These are phyloP conservation scores for Corchorus capsularis DNA, from an alignment of 345 rosid genomes.

Conservation along the genomic window DNA sequence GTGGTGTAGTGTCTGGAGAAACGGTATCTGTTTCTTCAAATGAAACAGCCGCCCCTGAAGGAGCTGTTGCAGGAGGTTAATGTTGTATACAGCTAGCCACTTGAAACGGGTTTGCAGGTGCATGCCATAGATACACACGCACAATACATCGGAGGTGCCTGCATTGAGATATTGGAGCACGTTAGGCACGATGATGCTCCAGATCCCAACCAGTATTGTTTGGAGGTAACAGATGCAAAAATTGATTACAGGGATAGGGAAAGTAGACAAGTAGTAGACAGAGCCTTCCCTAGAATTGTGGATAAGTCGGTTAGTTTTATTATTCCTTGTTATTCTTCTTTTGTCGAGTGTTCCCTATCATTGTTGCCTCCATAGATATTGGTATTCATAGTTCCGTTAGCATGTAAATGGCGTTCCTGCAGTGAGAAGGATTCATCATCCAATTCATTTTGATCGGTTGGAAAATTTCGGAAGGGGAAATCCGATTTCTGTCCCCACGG, in stretches of 20 bases:
- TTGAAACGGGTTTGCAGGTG: constrained; percentile 25
- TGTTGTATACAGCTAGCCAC: neutral
- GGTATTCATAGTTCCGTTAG: constrained; percentile 19
- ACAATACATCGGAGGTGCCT: constrained; percentile 15
- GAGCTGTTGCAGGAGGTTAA: constrained; percentile 36
- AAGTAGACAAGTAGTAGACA: neutral
- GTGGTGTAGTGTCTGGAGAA: constrained; percentile 38
- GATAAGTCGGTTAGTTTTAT: constrained; percentile 3
- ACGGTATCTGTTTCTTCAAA: constrained; percentile 38
- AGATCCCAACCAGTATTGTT: constrained; percentile 6
- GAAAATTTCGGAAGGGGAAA: neutral
- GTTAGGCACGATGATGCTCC: constrained; percentile 3
- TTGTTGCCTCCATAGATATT: constrained; percentile 1
- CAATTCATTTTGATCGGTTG: neutral
- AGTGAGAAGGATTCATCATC: neutral
- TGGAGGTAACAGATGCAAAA: constrained; percentile 14
- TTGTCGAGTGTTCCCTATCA: constrained; percentile 6
- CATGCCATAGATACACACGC: neutral
- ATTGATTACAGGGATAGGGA: constrained; percentile 14
- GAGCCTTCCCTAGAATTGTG: constrained; percentile 4
- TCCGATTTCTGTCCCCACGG: neutral
- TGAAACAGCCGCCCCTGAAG: constrained; percentile 45
- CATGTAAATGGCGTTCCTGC: constrained; percentile 21
- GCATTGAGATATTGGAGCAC: constrained; percentile 4
- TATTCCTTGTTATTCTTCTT: neutral